Percentiles rank a stretch among this genome's conserved stretches.
Conservation (phyloP, 495 filamentous ascomycete species). For the Daldinia caldariorum region DNA sequence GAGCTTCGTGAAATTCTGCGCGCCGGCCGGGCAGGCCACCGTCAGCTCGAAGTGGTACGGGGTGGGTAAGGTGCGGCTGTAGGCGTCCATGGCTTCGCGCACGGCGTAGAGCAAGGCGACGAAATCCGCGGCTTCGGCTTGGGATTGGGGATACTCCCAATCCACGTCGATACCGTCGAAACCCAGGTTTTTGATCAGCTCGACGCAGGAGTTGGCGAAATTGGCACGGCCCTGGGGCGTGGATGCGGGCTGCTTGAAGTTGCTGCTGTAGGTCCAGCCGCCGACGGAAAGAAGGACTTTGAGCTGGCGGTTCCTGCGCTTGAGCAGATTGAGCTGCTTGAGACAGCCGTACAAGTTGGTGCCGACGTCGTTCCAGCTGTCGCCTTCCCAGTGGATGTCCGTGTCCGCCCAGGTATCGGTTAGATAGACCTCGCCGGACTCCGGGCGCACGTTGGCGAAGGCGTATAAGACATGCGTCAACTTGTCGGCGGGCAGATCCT, state of each 20-base stretch:
- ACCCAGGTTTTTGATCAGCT: conserved; percentile 71
- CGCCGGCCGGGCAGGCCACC: conserved; percentile 73
- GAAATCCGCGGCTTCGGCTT: conserved; percentile 74
- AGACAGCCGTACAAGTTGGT: conserved; percentile 89
- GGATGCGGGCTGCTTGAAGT: conserved; percentile 80
- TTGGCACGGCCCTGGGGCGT: conserved; percentile 67
- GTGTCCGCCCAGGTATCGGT: conserved; percentile 88
- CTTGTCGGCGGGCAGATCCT: conserved; percentile 85
- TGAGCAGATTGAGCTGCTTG: conserved; percentile 93
- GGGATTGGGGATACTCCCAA: conserved; percentile 64
- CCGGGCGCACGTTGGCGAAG: conserved; percentile 70
- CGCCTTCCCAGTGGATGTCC: conserved; percentile 87
- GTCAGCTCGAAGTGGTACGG: conserved; percentile 80
- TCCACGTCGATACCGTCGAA: conserved; percentile 71
- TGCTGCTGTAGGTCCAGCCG: conserved; percentile 93
- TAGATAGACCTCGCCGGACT: conserved; percentile 72
- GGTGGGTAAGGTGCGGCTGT: conserved; percentile 57
- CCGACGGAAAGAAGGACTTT: conserved; percentile 94
- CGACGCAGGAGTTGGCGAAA: conserved; percentile 75
- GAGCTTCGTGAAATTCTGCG: conserved; percentile 79
- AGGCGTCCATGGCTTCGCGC: conserved; percentile 69
- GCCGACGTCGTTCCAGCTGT: conserved; percentile 75
- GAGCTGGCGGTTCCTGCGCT: conserved; percentile 85
- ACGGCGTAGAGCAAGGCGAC: conserved; percentile 76
- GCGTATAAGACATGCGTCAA: conserved; percentile 88